These are phyloP conservation scores for Diaporthe longicolla DNA, from an alignment of 2,329 filamentous ascomycete genomes.

Conservation along the genomic window DNA sequence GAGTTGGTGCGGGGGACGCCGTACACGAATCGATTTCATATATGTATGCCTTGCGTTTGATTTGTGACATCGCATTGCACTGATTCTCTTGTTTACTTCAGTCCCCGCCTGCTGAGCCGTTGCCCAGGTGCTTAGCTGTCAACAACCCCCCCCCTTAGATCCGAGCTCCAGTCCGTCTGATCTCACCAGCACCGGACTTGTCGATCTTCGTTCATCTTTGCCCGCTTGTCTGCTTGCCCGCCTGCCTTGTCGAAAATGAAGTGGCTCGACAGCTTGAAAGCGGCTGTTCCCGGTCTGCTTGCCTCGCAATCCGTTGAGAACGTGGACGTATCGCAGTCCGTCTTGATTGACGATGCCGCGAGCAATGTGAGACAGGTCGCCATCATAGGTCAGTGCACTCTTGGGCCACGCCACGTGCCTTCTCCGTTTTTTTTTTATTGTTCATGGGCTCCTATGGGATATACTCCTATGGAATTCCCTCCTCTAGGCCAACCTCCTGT, in stretches of 20 bases:
- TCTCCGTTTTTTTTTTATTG: neutral
- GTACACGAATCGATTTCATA: neutral
- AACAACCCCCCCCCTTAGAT: neutral
- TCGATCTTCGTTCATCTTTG: neutral
- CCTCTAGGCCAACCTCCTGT: too few species aligned
- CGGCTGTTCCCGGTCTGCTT: slow-evolving; percentile 40
- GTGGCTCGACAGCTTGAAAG: slow-evolving; percentile 41
- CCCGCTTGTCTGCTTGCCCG: neutral
- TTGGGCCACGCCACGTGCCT: neutral
- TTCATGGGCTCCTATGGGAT: neutral
- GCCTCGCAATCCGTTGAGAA: slow-evolving; percentile 31
- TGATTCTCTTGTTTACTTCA: slow-evolving; percentile 19
- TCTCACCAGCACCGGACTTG: neutral
- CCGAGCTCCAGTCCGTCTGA: slow-evolving; percentile 14
- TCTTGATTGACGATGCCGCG: slow-evolving; percentile 36
- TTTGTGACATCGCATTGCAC: neutral
- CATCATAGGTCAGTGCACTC: slow-evolving; percentile 46
- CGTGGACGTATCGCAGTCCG: slow-evolving; percentile 21
- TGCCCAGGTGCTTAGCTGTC: neutral
- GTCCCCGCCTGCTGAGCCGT: neutral
- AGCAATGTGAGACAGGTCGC: slow-evolving; percentile 48
- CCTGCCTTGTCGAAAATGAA: slow-evolving; percentile 32
- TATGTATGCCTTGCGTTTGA: neutral
- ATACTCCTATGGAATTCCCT: neutral
- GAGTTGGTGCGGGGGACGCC: slow-evolving; percentile 13